Evolutionary conservation across 352 stramenopile species (phyloP).

Genomic region (Globisporangium iwayamae): DNA sequence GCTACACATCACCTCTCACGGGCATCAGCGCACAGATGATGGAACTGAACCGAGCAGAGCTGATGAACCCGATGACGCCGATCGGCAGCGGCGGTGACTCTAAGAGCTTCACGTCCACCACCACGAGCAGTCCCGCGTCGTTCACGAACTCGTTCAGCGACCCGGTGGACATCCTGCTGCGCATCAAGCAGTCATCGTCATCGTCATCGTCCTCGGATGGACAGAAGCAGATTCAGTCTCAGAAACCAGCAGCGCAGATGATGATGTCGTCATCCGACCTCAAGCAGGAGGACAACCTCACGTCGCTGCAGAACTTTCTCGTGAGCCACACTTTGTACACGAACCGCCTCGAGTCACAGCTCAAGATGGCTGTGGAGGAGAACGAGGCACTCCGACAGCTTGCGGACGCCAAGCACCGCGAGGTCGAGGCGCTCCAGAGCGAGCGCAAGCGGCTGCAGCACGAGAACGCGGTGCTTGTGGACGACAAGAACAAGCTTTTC

Average conservation of each 20-base stretch:
- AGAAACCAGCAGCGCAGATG: slow-evolving; percentile 12
- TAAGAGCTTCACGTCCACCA: slow-evolving; percentile 3
- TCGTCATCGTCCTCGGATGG: slow-evolving; percentile 16
- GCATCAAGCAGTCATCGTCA: slow-evolving; percentile 75
- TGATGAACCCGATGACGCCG: slow-evolving; percentile 20
- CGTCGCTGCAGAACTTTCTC: slow-evolving; percentile 70
- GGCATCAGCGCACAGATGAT: slow-evolving; percentile 11
- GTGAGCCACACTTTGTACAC: slow-evolving; percentile 67
- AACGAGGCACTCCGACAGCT: slow-evolving; percentile 54
- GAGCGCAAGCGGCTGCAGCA: slow-evolving; percentile 63
- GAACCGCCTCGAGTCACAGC: slow-evolving; percentile 67
- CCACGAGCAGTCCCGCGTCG: slow-evolving; percentile 14
- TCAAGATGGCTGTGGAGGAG: slow-evolving; percentile 63
- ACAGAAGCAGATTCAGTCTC: slow-evolving; percentile 17
- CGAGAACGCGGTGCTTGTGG: slow-evolving; percentile 59
- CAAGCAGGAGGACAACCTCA: slow-evolving; percentile 44
- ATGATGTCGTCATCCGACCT: slow-evolving; percentile 16
- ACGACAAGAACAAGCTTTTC: slow-evolving; percentile 80
- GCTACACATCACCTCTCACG: slow-evolving; percentile 15
- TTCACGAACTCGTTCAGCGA: slow-evolving; percentile 68
- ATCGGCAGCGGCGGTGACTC: slow-evolving; percentile 14
- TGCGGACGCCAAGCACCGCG: slow-evolving; percentile 46
- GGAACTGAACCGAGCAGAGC: slow-evolving; percentile 24
- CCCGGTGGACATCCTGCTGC: slow-evolving; percentile 69
- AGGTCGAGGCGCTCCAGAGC: slow-evolving; percentile 47